These are phyloP conservation scores for Neurospora sp. DNA, from an alignment of 495 filamentous ascomycete species.

Conservation along the genomic window DNA sequence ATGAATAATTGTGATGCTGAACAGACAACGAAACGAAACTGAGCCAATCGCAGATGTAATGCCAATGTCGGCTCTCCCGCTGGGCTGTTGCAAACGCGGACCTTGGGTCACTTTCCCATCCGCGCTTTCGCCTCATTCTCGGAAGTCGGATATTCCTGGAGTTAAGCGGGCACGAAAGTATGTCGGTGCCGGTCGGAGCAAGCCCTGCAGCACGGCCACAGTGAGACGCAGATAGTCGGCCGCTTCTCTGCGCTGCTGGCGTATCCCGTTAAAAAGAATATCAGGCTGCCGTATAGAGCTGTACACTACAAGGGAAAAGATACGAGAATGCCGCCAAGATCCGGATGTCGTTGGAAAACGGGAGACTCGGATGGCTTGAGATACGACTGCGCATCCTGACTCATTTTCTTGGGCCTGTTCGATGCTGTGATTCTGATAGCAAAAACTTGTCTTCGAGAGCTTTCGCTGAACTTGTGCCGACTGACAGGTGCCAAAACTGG, in stretches of 20 bases:
- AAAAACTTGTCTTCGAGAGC: background rate
- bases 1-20: background rate
- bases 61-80: background rate
- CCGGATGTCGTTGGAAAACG: background rate
- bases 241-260: background rate
- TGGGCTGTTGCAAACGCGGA: background rate
- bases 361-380: background rate
- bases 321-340: background rate
- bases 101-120: background rate
- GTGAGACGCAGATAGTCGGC: background rate
- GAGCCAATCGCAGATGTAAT: background rate
- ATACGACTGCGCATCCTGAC: background rate
- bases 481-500: background rate
- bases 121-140: background rate
- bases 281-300: background rate
- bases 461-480: background rate
- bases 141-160: background rate
- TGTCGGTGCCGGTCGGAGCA: too few species aligned
- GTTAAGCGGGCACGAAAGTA: background rate
- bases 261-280: background rate
- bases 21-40: background rate
- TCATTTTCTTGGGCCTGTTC: background rate
- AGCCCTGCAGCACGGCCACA: background rate
- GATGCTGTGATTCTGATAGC: background rate
- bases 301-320: background rate